Percentiles rank a stretch among this genome's conserved stretches.
Evolutionary conservation across 768 basidiomycete species (phyloP).

Genomic region (Tricholoma terreum): DNA sequence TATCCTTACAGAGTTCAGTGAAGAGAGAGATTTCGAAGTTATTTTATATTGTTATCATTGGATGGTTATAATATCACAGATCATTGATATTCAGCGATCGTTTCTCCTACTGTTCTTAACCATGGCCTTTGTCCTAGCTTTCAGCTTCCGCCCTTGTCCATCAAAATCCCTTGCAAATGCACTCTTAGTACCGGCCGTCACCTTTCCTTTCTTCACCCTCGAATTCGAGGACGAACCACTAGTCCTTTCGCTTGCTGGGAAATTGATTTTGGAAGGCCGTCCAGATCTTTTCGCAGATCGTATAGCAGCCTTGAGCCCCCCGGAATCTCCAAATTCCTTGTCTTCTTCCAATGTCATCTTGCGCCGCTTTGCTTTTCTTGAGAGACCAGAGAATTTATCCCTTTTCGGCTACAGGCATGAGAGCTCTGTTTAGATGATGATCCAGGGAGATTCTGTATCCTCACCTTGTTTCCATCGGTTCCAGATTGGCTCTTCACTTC

Average conservation of each 20-base stretch:
- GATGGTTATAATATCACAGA: no score
- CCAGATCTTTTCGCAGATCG: constrained; percentile 82
- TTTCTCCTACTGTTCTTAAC: no score
- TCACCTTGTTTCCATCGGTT: constrained; percentile 42
- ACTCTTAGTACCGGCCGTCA: constrained; percentile 31
- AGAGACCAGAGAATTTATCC: constrained; percentile 77
- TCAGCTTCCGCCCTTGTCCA: constrained; percentile 27
- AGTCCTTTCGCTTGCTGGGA: constrained; percentile 32
- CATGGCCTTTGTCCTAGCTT: neutral
- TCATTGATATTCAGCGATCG: no score
- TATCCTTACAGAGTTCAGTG: constrained; percentile 16
- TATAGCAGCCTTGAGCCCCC: constrained; percentile 67
- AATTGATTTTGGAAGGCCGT: constrained; percentile 73
- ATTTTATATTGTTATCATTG: neutral
- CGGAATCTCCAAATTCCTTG: constrained; percentile 52
- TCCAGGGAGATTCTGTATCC: constrained; percentile 9
- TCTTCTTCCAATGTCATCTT: constrained; percentile 86
- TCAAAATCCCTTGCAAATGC: constrained; percentile 63
- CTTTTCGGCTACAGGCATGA: constrained; percentile 55
- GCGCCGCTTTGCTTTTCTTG: constrained; percentile 83
- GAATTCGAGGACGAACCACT: constrained; percentile 23
- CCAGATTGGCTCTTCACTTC: constrained; percentile 38
- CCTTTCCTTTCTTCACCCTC: constrained; percentile 32
- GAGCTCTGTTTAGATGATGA: neutral
- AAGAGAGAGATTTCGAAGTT: neutral